These are phyloP conservation scores for Dendrostoma leiphaemia DNA, from an alignment of 2,329 filamentous ascomycete genomes.

Conservation along the genomic window DNA sequence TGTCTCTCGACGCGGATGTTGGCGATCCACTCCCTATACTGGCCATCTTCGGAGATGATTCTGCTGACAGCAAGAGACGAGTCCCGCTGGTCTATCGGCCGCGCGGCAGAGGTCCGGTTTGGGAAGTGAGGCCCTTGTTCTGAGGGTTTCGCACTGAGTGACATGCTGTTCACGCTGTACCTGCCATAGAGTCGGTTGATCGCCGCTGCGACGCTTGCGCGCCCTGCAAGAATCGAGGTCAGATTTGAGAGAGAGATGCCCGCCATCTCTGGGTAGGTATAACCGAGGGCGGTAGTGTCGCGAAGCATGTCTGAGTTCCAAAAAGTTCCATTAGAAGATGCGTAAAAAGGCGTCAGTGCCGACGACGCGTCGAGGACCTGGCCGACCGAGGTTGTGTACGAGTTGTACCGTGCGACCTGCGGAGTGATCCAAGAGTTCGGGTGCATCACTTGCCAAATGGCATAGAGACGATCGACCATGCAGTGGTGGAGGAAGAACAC, in stretches of 20 bases:
- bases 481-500: conserved; percentile 76
- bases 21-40: conserved; percentile 64
- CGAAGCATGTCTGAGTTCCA: conserved; percentile 67
- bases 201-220: conserved; percentile 41
- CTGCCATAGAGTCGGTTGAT: conserved; percentile 64
- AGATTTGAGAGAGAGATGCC: conserved; percentile 29
- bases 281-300: conserved; percentile 62
- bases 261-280: conserved; percentile 69
- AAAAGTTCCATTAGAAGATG: conserved; percentile 54
- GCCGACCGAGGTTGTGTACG: conserved; percentile 58
- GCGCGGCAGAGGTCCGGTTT: neutral
- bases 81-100: neutral
- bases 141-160: conserved; percentile 16
- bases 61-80: conserved; percentile 26
- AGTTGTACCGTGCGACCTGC: conserved; percentile 51
- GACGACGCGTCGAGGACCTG: conserved; percentile 54
- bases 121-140: neutral
- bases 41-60: conserved; percentile 35
- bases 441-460: conserved; percentile 75
- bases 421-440: conserved; percentile 65
- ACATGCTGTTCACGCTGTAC: conserved; percentile 36
- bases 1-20: conserved; percentile 63
- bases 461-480: conserved; percentile 72
- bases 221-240: conserved; percentile 33
- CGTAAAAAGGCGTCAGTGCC: conserved; percentile 66